These are phyloP conservation scores for Nemania sp. DNA, from an alignment of 2,329 filamentous ascomycete species.

Conservation along the genomic window DNA sequence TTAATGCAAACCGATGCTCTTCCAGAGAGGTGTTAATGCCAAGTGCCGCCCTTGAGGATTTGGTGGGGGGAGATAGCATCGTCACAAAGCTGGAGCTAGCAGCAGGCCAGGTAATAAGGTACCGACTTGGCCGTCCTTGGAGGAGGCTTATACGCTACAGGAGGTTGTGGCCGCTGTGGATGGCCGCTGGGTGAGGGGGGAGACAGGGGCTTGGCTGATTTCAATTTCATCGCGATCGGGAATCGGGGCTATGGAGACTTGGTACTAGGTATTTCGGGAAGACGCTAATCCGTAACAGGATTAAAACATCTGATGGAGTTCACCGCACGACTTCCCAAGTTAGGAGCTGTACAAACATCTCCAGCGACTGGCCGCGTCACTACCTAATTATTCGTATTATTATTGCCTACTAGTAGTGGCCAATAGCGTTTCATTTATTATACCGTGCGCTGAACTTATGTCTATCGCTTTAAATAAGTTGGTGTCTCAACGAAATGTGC, in stretches of 20 bases:
- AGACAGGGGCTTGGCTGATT: constrained; percentile 14
- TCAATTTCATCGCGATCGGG: constrained; percentile 16
- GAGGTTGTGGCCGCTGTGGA: too few species aligned
- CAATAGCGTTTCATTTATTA: too few species aligned
- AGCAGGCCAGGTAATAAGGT: constrained; percentile 1
- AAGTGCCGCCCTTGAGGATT: constrained; percentile 6
- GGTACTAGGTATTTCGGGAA: background rate
- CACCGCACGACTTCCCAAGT: background rate
- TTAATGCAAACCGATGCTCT: constrained; percentile 18
- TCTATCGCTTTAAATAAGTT: too few species aligned
- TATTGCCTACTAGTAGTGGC: too few species aligned
- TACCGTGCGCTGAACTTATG: too few species aligned
- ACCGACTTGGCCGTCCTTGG: background rate
- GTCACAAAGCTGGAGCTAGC: constrained; percentile 13
- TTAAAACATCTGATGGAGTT: background rate
- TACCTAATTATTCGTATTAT: background rate
- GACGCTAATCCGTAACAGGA: constrained; percentile 1
- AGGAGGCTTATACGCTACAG: constrained; percentile 1
- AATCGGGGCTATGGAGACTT: constrained; percentile 1
- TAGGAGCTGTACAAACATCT: background rate
- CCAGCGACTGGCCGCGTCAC: background rate
- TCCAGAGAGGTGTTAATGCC: constrained; percentile 13
- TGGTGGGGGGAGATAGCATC: constrained; percentile 17
- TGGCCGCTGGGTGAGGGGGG: background rate
- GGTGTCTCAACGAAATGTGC: too few species aligned